phyloP scores from a whole-genome alignment of 1,139 yeast genomes.

The Arxiozyma slooffiae region DNA sequence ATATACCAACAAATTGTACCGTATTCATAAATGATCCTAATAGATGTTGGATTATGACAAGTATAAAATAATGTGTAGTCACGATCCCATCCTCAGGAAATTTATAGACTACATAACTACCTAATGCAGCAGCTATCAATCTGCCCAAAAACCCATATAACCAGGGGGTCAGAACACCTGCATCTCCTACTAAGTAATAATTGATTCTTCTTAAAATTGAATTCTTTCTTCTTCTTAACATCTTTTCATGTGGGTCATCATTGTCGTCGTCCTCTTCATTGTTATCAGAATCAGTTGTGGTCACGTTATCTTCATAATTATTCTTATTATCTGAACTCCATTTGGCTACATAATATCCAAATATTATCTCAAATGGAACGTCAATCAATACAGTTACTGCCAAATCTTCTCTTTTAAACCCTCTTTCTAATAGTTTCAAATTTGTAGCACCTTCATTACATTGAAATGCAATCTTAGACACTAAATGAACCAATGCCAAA shows the following conservation, averaged over 20 bases:
- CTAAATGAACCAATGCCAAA: conserved; percentile 61
- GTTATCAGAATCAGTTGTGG: too few relatives aligned
- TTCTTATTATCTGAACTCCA: conserved; percentile 47
- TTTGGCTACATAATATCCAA: conserved; percentile 92
- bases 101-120: conserved; percentile 60
- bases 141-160: conserved; percentile 81
- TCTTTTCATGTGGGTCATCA: conserved; percentile 7
- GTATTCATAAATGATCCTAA: conserved; percentile 88
- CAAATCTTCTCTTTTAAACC: conserved; percentile 84
- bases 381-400: conserved; percentile 88
- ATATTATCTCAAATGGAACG: conserved; percentile 89
- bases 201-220: not conserved
- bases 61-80: conserved; percentile 42
- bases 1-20: conserved; percentile 85
- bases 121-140: conserved; percentile 60
- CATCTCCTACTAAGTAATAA: conserved; percentile 21
- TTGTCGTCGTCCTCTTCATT: too few relatives aligned
- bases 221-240: not conserved
- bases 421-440: conserved; percentile 82
- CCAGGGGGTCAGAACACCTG: conserved; percentile 74
- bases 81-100: conserved; percentile 54
- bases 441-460: conserved; percentile 95
- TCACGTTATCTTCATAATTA: conserved; percentile 1
- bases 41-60: conserved; percentile 73
- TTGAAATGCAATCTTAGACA: conserved; percentile 87